These are phyloP conservation scores for Crotalaria pallida DNA, from an alignment of 306 rosid genomes.

Conservation along the genomic window DNA sequence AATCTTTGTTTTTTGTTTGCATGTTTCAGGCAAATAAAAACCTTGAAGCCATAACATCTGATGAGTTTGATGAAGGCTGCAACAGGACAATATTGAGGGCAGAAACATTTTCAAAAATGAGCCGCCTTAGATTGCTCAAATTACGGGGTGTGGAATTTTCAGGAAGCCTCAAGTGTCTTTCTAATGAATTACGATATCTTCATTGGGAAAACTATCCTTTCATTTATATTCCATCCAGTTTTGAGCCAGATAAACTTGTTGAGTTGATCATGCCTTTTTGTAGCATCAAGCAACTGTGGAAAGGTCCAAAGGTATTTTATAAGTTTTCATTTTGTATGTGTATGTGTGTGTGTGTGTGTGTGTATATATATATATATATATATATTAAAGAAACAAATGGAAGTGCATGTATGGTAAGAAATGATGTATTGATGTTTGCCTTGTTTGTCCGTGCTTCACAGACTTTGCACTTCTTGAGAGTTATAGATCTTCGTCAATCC, in stretches of 20 bases:
- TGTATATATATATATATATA: no score
- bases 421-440: background rate
- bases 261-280: background rate
- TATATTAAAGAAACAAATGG: no score
- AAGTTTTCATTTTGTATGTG: no score
- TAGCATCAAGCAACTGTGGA: constrained; percentile 3
- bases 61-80: no score
- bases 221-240: background rate
- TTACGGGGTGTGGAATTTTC: background rate
- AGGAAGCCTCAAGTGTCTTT: background rate
- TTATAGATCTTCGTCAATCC: background rate
- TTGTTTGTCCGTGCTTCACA: background rate
- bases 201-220: background rate
- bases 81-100: background rate
- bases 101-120: background rate
- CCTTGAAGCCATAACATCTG: background rate
- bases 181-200: background rate
- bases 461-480: background rate
- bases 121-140: background rate
- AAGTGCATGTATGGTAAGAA: background rate
- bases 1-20: background rate
- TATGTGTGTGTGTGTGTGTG: no score
- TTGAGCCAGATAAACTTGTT: background rate
- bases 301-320: constrained; percentile 11
- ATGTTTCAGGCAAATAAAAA: background rate